These are phyloP conservation scores for Candida chilensis DNA, from an alignment of 805 yeast genomes.

Conservation along the genomic window DNA sequence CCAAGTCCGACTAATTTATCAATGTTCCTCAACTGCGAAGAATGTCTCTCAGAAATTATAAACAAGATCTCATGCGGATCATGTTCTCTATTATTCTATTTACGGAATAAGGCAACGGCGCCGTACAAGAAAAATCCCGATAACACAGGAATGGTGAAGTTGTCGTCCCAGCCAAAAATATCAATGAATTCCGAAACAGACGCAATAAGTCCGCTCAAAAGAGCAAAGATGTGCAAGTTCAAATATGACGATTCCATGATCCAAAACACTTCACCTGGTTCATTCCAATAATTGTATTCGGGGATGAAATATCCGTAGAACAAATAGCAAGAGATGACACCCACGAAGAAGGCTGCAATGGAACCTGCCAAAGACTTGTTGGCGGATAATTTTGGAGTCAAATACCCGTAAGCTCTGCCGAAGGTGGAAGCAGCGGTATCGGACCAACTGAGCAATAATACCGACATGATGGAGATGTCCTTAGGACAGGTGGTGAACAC, in stretches of 20 bases:
- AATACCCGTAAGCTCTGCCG: slow-evolving; percentile 79
- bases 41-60: no score
- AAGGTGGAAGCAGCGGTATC: slow-evolving; percentile 95
- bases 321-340: slow-evolving; percentile 54
- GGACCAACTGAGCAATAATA: slow-evolving; percentile 86
- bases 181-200: slow-evolving; percentile 83
- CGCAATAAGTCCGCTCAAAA: slow-evolving; percentile 72
- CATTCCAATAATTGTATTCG: slow-evolving; percentile 40
- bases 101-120: slow-evolving; percentile 22
- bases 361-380: slow-evolving; percentile 89
- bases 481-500: slow-evolving; percentile 67
- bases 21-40: no score
- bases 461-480: slow-evolving; percentile 72
- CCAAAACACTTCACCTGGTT: slow-evolving; percentile 58
- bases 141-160: slow-evolving; percentile 86
- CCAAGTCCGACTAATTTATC: no score
- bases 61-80: no score
- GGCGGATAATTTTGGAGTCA: slow-evolving; percentile 68
- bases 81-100: no score
- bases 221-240: slow-evolving; percentile 40
- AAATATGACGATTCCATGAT: slow-evolving; percentile 49
- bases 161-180: slow-evolving; percentile 75
- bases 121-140: slow-evolving; percentile 58
- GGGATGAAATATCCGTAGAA: slow-evolving; percentile 75
- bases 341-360: slow-evolving; percentile 72